Conservation (phyloP, 148 eudicot genomes). For the Silene conica region DNA sequence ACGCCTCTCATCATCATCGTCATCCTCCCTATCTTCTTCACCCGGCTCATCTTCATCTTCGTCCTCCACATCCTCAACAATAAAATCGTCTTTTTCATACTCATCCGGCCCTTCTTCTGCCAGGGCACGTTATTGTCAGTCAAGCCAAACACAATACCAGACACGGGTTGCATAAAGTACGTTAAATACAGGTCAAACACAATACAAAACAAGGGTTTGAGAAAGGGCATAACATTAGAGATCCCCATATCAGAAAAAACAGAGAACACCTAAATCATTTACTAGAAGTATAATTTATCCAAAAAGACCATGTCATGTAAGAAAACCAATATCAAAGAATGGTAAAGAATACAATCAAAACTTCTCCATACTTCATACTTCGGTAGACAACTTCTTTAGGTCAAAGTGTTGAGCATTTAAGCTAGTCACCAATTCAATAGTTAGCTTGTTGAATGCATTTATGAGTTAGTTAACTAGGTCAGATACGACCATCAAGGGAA, state of each 20-base stretch:
- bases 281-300: neutral
- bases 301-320: neutral
- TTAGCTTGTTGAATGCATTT: neutral
- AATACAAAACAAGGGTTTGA: neutral
- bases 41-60: conserved; percentile 67
- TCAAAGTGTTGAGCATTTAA: neutral
- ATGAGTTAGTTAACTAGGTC: neutral
- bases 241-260: neutral
- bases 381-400: neutral
- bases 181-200: neutral
- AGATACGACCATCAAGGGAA: neutral
- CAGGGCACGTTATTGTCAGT: neutral
- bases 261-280: neutral
- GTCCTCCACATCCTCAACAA: conserved; percentile 87
- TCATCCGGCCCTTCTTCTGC: conserved; percentile 88
- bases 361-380: neutral
- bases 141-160: neutral
- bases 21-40: conserved; percentile 54
- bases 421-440: neutral
- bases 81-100: conserved; percentile 90
- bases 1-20: conserved; percentile 63
- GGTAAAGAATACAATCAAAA: neutral
- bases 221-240: neutral
- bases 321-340: neutral
- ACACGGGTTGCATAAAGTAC: neutral